These are phyloP conservation scores for Botrytis porri DNA, from an alignment of 2,329 filamentous ascomycete genomes.

Conservation along the genomic window DNA sequence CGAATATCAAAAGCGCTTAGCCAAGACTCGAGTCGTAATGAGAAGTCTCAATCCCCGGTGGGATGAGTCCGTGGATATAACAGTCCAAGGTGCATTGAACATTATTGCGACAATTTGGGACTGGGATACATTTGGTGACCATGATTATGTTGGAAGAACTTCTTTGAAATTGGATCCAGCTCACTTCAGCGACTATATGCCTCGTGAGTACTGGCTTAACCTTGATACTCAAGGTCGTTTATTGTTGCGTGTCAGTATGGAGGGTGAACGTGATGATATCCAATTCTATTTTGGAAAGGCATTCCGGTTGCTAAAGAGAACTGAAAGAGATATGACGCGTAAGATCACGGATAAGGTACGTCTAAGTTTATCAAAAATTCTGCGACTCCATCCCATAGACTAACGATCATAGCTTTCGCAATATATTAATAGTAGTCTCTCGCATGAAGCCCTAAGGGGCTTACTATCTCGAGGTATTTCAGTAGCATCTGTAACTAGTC, in stretches of 20 bases:
- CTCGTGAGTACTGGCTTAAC: slow-evolving; percentile 95
- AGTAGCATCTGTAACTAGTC: slow-evolving; percentile 69
- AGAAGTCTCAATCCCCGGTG: slow-evolving; percentile 89
- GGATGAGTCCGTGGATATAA: slow-evolving; percentile 97
- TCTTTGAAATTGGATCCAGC: slow-evolving; percentile 96
- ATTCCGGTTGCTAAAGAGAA: slow-evolving; percentile 90
- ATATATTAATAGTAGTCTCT: slow-evolving; percentile 88
- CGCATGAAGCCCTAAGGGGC: slow-evolving; percentile 71
- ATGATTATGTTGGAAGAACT: slow-evolving; percentile 96
- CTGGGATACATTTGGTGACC: slow-evolving; percentile 94
- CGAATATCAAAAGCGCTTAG: slow-evolving; percentile 94
- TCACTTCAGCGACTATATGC: slow-evolving; percentile 93
- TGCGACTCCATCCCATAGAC: slow-evolving; percentile 16
- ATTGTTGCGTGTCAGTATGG: slow-evolving; percentile 92
- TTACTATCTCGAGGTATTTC: slow-evolving; percentile 69
- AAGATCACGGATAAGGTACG: slow-evolving; percentile 94
- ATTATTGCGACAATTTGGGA: slow-evolving; percentile 98
- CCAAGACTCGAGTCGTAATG: slow-evolving; percentile 91
- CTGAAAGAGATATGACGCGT: slow-evolving; percentile 95
- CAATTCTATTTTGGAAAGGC: slow-evolving; percentile 98
- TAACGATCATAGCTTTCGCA: slow-evolving; percentile 65
- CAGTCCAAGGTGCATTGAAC: slow-evolving; percentile 85
- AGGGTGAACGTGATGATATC: slow-evolving; percentile 96
- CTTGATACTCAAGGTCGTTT: slow-evolving; percentile 91
- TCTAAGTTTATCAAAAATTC: neutral